Evolutionary conservation across 805 yeast genomes (phyloP).

Genomic region (Torulaspora franciscae): DNA sequence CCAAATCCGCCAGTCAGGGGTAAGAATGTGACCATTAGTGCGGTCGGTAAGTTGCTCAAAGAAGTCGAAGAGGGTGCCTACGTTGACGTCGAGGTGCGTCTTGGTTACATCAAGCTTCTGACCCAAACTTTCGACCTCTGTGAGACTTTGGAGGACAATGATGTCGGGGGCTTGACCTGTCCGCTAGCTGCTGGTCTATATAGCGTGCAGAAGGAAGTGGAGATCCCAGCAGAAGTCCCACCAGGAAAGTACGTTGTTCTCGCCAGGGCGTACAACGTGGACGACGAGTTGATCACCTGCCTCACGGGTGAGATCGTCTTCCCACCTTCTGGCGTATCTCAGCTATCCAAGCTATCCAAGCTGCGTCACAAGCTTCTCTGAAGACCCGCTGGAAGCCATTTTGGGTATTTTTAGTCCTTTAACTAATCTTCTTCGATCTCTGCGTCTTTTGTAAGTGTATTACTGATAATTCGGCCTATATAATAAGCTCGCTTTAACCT

Average conservation of each 20-base stretch:
- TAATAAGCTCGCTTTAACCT: neutral
- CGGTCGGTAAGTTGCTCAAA: constrained; percentile 56
- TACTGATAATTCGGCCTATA: neutral
- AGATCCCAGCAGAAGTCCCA: constrained; percentile 87
- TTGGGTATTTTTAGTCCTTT: neutral
- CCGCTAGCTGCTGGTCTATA: constrained; percentile 73
- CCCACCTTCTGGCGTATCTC: constrained; percentile 21
- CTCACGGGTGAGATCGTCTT: constrained; percentile 62
- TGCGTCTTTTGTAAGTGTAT: neutral
- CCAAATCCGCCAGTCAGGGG: constrained; percentile 94
- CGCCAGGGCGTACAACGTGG: constrained; percentile 85
- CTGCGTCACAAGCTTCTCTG: constrained; percentile 1
- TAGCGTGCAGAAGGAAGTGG: constrained; percentile 63
- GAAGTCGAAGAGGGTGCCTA: constrained; percentile 80
- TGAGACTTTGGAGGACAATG: constrained; percentile 78
- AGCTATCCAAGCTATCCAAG: constrained; percentile 1
- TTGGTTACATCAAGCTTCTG: constrained; percentile 84
- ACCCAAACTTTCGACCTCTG: constrained; percentile 92
- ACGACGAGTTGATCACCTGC: constrained; percentile 80
- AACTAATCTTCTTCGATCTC: neutral
- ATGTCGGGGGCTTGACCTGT: constrained; percentile 55
- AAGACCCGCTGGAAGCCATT: neutral
- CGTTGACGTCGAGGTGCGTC: constrained; percentile 87
- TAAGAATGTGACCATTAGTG: constrained; percentile 71
- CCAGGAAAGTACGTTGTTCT: constrained; percentile 85